A percentile compares a stretch with the other conserved stretches of the same genome.
phyloP scores from a whole-genome alignment of 108 stramenopile species.

The Nitzschia putrida region DNA sequence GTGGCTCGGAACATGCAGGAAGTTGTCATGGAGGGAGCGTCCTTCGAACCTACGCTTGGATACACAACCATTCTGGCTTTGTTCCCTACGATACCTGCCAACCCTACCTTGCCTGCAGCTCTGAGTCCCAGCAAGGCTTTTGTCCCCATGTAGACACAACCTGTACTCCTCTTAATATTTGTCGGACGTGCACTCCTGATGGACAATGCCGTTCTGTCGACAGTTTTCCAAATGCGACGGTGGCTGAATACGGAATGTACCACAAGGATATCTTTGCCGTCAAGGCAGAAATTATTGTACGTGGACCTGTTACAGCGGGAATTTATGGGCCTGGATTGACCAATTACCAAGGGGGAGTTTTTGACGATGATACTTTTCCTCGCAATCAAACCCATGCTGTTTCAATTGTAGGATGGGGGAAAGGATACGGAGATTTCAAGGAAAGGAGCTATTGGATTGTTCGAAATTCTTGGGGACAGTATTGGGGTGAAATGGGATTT shows the following conservation, averaged over 20 bases:
- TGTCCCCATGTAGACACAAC: conserved; percentile 81
- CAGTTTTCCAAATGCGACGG: conserved; percentile 85
- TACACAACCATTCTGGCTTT: conserved; percentile 47
- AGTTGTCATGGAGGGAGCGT: conserved; percentile 75
- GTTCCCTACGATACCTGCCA: conserved; percentile 78
- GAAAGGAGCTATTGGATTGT: conserved; percentile 76
- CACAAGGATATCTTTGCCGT: conserved; percentile 37
- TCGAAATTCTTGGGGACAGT: conserved; percentile 66
- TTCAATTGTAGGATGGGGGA: conserved; percentile 90
- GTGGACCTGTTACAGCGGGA: conserved; percentile 89
- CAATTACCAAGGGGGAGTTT: conserved; percentile 78
- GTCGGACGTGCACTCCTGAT: conserved; percentile 69
- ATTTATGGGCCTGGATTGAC: conserved; percentile 75
- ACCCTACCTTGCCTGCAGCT: conserved; percentile 85
- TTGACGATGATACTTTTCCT: conserved; percentile 54
- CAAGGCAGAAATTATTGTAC: conserved; percentile 84
- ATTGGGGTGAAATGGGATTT: conserved; percentile 73
- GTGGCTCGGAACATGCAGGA: conserved; percentile 63
- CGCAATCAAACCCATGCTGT: conserved; percentile 76
- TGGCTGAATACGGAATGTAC: conserved; percentile 36
- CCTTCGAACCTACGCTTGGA: conserved; percentile 66
- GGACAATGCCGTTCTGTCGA: conserved; percentile 66
- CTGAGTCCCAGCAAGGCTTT: conserved; percentile 72
- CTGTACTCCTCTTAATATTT: conserved; percentile 68
- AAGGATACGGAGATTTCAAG: conserved; percentile 35